Base-by-base conservation (phyloP, 2,329 filamentous ascomycete species). In the Beauveria caledonica region DNA sequence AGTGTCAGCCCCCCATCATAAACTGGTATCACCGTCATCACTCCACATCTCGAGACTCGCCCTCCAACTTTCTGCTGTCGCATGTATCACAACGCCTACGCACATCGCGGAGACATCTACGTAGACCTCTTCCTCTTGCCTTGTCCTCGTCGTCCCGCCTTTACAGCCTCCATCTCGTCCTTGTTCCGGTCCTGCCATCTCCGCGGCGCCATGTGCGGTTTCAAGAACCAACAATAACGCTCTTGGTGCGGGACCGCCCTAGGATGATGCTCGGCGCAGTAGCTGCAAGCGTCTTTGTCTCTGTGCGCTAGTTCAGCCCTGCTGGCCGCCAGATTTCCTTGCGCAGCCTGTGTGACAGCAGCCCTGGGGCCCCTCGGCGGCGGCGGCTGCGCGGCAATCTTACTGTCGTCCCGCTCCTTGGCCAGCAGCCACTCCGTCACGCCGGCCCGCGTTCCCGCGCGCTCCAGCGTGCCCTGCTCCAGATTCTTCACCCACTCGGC, bases 361-460 rank as follows among this genome's bases (percentile, higher is more conserved):
- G n/a, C 27, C 10, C 11, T 10, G 10, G 10, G 29, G 5, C 29
- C 5, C 29, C 29, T 33, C 29, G n/a, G 13, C 13, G 33, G 13
- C 13, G 33, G 36, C 15, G 7, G 51, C 15, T 3, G 51, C 36
- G 50, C 15, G 17, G 27, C 27, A 10, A n/a, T 21, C 51, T 27
- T 23, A 13, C 13, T 21, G 9, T 25, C 33, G 29, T 25, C 48
- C 15, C 3, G n/a, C 10, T 60, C 50, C 42, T 60, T 60, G 39
- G 19, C 36, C 27, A 60, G 21, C 15, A 60, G 42, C 58, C 58
- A 60, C 25, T 39, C 58, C 5, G 58, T 60, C 17, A 53, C 49
- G 19, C 39, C 39, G 1, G 40, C 29, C 5, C 50, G 49, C n/a
- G 49, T 53, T 17, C 36, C 25, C 19, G 8, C 27, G 6, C 4